phyloP scores from a whole-genome alignment of 129 eudicot genomes.

The Sambucus nigra region DNA sequence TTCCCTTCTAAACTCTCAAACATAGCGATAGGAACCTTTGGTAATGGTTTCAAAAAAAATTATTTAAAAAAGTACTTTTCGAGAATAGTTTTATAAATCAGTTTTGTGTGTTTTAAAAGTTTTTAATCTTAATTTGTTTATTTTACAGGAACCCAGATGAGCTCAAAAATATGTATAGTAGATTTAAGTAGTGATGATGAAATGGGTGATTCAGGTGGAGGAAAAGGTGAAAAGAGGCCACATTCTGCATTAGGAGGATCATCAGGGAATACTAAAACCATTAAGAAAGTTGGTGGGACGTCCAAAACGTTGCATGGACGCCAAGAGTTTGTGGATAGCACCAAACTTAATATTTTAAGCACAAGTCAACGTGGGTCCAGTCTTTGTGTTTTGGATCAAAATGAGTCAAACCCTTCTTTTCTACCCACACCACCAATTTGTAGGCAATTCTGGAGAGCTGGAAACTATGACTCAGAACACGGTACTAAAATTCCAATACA shows the following conservation, averaged over 20 bases:
- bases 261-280: no score
- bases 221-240: slow-evolving; percentile 6
- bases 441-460: slow-evolving; percentile 41
- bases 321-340: no score
- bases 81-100: no score
- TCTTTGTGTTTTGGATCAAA: no score
- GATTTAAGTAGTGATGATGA: slow-evolving; percentile 4
- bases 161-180: background rate
- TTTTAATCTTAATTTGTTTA: background rate
- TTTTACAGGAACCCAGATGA: slow-evolving; percentile 4
- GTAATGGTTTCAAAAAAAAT: no score
- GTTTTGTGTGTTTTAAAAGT: no score
- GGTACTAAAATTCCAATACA: slow-evolving; percentile 1
- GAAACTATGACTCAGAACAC: slow-evolving; percentile 13
- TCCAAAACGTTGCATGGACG: no score
- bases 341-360: slow-evolving; percentile 13
- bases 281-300: slow-evolving; percentile 5
- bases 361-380: slow-evolving; percentile 10
- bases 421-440: slow-evolving; percentile 28
- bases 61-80: no score
- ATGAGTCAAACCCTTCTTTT: slow-evolving; percentile 14
- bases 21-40: no score
- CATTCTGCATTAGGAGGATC: no score
- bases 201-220: background rate
- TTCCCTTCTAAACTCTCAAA: no score